phyloP scores from a whole-genome alignment of 306 rosid species.

The Albizia julibrissin region DNA sequence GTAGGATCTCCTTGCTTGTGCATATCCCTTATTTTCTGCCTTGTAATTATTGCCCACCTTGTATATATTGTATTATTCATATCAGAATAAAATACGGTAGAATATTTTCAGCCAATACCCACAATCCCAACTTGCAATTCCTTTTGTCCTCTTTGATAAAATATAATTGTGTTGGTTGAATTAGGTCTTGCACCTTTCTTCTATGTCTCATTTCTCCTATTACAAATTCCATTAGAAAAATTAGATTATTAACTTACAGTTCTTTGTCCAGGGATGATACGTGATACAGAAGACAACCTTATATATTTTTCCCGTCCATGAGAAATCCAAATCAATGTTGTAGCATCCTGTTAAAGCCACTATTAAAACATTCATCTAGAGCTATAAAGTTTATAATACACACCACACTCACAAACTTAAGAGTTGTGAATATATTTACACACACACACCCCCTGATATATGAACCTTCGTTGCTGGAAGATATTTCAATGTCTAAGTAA shows the following conservation, averaged over 20 bases:
- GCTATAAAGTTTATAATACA: not conserved
- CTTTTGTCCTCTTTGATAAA: not conserved
- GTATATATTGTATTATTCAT: not conserved
- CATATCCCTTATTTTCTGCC: not conserved
- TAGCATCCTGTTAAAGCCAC: constrained; percentile 62
- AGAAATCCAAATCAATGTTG: constrained; percentile 63
- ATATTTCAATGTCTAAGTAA: not conserved
- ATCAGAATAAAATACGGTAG: not conserved
- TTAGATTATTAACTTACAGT: constrained; percentile 51
- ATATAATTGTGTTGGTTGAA: not conserved
- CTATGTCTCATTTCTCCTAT: not conserved
- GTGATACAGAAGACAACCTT: constrained; percentile 48
- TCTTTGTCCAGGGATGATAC: constrained; percentile 68
- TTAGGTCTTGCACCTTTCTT: not conserved
- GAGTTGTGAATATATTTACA: not conserved
- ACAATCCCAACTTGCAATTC: not conserved
- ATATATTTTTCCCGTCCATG: constrained; percentile 57
- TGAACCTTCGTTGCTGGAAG: not conserved
- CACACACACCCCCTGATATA: no score
- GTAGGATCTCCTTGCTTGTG: no score
- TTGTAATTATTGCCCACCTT: not conserved
- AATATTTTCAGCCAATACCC: not conserved
- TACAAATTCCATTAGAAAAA: not conserved
- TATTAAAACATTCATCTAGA: constrained; percentile 33
- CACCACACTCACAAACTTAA: not conserved